A percentile compares a stretch with the other conserved stretches of the same genome.
Evolutionary conservation across 345 rosid species (phyloP).

Genomic region (Eucalyptus virginea): DNA sequence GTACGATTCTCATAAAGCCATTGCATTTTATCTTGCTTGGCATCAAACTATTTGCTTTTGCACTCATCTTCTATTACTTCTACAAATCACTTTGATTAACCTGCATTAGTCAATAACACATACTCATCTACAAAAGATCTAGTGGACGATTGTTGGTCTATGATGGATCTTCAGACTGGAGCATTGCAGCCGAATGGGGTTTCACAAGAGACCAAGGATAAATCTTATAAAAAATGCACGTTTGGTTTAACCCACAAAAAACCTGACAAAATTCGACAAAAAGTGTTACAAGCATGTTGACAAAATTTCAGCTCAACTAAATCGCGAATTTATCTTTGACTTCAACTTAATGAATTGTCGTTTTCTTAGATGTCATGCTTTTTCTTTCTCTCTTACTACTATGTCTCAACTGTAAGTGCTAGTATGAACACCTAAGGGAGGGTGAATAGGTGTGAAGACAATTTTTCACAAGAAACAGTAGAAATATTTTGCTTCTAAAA

Average conservation of each 20-base stretch:
- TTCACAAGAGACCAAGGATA: no score
- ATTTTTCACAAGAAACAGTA: no score
- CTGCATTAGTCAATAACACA: neutral
- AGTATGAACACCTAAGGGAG: no score
- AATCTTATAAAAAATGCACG: neutral
- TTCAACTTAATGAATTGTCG: neutral
- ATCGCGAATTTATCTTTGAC: neutral
- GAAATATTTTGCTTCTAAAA: no score
- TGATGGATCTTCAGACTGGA: neutral
- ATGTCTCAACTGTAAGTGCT: neutral
- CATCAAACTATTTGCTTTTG: neutral
- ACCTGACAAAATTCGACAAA: no score
- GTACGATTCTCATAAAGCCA: neutral
- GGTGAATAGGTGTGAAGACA: no score
- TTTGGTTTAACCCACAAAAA: neutral
- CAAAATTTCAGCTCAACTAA: no score
- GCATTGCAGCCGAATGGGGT: neutral
- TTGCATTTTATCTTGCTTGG: neutral
- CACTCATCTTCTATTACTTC: neutral
- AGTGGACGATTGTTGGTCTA: neutral
- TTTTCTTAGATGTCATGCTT: neutral
- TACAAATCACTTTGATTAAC: neutral
- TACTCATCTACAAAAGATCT: neutral
- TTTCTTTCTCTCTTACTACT: neutral
- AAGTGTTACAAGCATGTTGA: neutral